Base-by-base conservation (phyloP, 352 stramenopile genomes). In the Phytophthora sojae region DNA sequence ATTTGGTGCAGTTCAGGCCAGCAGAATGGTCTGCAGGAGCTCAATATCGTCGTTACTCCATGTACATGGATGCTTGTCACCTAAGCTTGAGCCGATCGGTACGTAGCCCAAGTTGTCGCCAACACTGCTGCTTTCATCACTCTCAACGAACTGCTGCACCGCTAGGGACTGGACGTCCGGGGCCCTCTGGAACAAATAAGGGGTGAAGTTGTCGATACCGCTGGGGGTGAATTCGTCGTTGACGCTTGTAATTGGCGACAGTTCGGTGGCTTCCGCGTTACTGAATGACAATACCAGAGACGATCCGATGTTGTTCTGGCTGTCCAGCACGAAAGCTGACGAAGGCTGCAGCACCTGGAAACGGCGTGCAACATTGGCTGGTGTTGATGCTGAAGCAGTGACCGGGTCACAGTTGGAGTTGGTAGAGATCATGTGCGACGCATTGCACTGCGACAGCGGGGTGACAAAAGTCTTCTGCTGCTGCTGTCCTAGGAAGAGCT, bases 1-100 rank as follows among this genome's bases (percentile, higher is more conserved):
- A 35, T 35, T 35, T 1, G 29, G 29, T 35, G 29, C 6, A 11
- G 29, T 59, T 69, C 84, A 93, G 7, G 80, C 73, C 25, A 95
- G 76, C 51, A 93, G 62, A 71, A 95, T 68, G 26, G 69, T 89
- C 71, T 93, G 84, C 57, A 95, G 71, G 58, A 95, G 90, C 47
- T 92, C 76, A 62, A 95, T 93, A 64, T 95, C 88, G 44, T 90
- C 86, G 59, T 93, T 85, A 53, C 73, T 92, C 88, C 88, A 95
- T 57, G 85, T 73, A 57, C 88, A 95, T 57, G 85, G 71, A 57
- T 92, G 80, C 45, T 79, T 80, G 42, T 90, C 76, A 26, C 71
- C 71, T 39, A 68, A 71, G 56, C 64, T 77, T 21, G 79, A 79
- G 17, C 82, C 58, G 49, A 90, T 82, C 15, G 84, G 82, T 21